Evolutionary conservation across 306 rosid species (phyloP), one percentile per base, ranked within the genome.

Genomic region (Medicago ruthenica): DNA sequence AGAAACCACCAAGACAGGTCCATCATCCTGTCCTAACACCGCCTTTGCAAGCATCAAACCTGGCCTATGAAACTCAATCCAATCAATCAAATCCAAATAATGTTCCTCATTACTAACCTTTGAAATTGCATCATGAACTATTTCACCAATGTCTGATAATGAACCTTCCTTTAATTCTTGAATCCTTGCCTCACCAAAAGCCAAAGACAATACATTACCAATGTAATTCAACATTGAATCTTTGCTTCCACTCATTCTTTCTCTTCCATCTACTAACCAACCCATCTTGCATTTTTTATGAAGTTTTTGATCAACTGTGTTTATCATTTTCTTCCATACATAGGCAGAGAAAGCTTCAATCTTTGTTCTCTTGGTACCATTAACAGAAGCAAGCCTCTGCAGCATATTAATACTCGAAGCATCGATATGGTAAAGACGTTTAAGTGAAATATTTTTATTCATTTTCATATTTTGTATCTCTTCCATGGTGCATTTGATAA

Each of bases 341-440:
- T 93, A 86, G 7, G 94, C 94, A 0, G 97, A 93, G 75, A 93
- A 89, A 15, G 98, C 94, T 57, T 91, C 98, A 27, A 93, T 86
- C 73, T 89, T 91, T 68, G 98, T 89, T 69, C 92, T 85, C 72
- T 73, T 76, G 22, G 51, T 62, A 0, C 94, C 91, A 27, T 82
- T 67, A 24, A 10, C 70, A 14, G 88, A 85, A 37, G 88, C 90
- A 17, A 85, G 91, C 9, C 53, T 84, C 60, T 94, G 98, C n/a
- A 94, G 80, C 76, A 67, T 67, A 17, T 85, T 60, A 10, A 94
- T 85, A 61, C 86, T 82, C 8, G 95, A 86, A 21, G 76, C 79
- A 6, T 86, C 73, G 27, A 92, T 67, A 70, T 85, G 89, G 71
- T 92, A 90, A 37, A 94, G 95, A 24, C 93, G 82, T 76, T 89